Conservation (phyloP, 805 yeast genomes). For the Grigorovia humatica region DNA sequence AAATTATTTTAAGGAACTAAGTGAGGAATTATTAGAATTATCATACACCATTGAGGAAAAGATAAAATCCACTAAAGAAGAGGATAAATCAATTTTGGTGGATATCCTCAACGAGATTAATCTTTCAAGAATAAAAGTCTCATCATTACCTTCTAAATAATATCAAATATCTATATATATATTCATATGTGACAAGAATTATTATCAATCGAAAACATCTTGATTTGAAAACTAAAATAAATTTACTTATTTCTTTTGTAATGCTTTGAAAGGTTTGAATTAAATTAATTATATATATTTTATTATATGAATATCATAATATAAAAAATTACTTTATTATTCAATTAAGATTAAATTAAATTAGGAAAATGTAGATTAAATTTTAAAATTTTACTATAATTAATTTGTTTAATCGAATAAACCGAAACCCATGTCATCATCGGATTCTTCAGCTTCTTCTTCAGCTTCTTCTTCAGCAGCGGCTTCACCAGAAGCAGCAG, state of each 20-base stretch:
- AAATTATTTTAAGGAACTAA: slow-evolving; percentile 6
- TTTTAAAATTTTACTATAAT: not conserved
- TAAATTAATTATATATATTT: too few relatives aligned
- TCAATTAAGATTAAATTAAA: not conserved
- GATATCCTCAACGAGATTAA: not conserved
- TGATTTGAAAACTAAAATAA: too few relatives aligned
- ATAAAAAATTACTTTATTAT: not conserved
- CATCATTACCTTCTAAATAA: not conserved
- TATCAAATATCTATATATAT: too few relatives aligned
- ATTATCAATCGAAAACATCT: not conserved
- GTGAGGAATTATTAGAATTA: slow-evolving; percentile 9
- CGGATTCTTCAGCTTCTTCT: slow-evolving; percentile 56
- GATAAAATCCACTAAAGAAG: slow-evolving; percentile 7
- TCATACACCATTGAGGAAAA: slow-evolving; percentile 11
- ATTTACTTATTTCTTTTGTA: too few relatives aligned
- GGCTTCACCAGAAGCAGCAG: slow-evolving; percentile 36
- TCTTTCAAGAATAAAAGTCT: not conserved
- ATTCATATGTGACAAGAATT: not conserved
- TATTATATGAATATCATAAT: not conserved
- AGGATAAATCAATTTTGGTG: not conserved
- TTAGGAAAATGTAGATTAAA: not conserved
- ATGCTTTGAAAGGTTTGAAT: not conserved
- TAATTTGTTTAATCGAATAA: slow-evolving; percentile 59
- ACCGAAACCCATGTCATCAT: slow-evolving; percentile 89
- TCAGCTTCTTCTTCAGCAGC: slow-evolving; percentile 49